A percentile compares a stretch with the other conserved stretches of the same genome.
These are phyloP conservation scores for Brassica rapa DNA, from an alignment of 345 rosid genomes.

Conservation along the genomic window DNA sequence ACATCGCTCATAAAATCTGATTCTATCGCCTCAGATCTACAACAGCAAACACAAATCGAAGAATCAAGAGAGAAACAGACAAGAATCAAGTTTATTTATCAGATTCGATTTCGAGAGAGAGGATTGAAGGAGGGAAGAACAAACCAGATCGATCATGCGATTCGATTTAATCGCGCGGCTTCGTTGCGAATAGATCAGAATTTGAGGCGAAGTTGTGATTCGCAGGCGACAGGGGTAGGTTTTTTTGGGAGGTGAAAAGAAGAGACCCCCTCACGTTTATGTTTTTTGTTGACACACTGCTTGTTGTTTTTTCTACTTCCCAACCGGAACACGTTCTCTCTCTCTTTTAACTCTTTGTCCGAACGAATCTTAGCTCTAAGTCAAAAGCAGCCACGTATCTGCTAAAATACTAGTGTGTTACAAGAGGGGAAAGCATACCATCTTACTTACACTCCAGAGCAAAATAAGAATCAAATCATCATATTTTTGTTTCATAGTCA, in stretches of 20 bases:
- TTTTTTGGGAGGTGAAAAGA: background rate
- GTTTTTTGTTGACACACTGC: background rate
- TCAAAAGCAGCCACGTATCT: background rate
- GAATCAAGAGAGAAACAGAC: background rate
- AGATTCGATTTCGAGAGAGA: background rate
- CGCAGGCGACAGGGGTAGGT: background rate
- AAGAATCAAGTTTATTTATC: background rate
- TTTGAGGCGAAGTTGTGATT: background rate
- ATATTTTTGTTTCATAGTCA: too few species aligned
- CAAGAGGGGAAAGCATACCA: background rate
- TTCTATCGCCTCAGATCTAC: background rate
- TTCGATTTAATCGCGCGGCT: background rate
- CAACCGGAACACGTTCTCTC: background rate
- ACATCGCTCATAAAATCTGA: slow-evolving; percentile 44
- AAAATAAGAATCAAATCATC: background rate
- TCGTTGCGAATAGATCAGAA: background rate
- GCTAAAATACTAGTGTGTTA: background rate
- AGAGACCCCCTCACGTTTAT: background rate
- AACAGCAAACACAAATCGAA: background rate
- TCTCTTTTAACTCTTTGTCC: background rate
- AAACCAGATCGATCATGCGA: background rate
- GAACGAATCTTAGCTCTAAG: background rate
- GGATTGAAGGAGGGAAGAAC: background rate
- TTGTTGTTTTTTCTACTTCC: background rate
- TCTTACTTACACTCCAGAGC: background rate